These are phyloP conservation scores for Termitomyces sp. DNA, from an alignment of 768 basidiomycete species.

Conservation along the genomic window DNA sequence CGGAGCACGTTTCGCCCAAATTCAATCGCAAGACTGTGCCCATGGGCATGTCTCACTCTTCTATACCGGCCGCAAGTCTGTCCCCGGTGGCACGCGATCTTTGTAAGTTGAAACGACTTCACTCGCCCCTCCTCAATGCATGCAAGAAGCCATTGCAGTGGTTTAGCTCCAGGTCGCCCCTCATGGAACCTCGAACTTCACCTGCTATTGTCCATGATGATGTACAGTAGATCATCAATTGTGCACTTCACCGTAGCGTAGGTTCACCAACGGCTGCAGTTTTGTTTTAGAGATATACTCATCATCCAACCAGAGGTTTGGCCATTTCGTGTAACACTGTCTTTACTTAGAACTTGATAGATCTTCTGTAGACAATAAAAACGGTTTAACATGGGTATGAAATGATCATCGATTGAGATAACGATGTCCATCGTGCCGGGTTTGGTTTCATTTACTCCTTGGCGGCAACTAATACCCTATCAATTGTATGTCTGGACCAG, in stretches of 20 bases:
- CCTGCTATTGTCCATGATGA: not conserved
- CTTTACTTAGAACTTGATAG: not conserved
- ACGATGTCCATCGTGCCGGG: too few relatives aligned
- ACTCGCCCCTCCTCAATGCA: slow-evolving; percentile 1
- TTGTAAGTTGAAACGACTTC: not conserved
- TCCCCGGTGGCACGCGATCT: not conserved
- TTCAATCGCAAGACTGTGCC: not conserved
- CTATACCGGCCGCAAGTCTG: not conserved
- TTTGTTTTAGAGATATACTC: not conserved
- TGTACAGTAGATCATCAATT: not conserved
- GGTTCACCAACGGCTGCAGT: not conserved
- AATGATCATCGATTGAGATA: not conserved
- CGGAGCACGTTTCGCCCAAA: slow-evolving; percentile 12
- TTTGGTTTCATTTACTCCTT: too few relatives aligned
- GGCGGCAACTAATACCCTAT: too few relatives aligned
- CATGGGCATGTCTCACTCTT: not conserved
- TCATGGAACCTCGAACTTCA: not conserved
- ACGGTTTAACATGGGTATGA: too few relatives aligned
- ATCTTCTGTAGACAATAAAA: too few relatives aligned
- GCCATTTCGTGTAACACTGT: not conserved
- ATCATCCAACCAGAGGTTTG: not conserved
- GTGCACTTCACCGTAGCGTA: not conserved
- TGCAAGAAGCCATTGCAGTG: slow-evolving; percentile 5
- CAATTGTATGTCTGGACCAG: too few relatives aligned
- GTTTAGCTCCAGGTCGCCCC: slow-evolving; percentile 1